Percentiles rank a stretch among this genome's conserved stretches.
These are phyloP conservation scores for Salvia splendens DNA, from an alignment of 257 asterid species.

Conservation along the genomic window DNA sequence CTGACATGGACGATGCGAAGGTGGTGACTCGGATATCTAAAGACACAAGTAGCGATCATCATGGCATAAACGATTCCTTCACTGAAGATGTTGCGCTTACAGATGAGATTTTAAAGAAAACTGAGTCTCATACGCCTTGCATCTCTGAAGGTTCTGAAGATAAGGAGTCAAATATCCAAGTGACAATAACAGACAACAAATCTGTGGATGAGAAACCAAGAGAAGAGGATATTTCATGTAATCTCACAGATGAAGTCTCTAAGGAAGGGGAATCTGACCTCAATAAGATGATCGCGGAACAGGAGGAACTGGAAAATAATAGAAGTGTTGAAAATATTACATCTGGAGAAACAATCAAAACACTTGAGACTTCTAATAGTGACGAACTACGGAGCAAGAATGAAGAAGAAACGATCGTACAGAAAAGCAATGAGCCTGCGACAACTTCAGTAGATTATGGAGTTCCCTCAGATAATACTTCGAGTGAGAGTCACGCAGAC, in stretches of 20 bases:
- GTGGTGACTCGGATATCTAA: constrained; percentile 16
- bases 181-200: not conserved
- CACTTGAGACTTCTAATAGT: not conserved
- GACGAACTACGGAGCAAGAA: constrained; percentile 4
- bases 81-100: not conserved
- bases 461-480: constrained; percentile 4
- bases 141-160: not conserved
- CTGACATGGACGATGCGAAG: not conserved
- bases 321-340: too few relatives aligned
- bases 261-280: constrained; percentile 4
- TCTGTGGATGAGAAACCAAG: constrained; percentile 9
- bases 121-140: not conserved
- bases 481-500: constrained; percentile 23
- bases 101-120: constrained; percentile 4
- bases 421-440: not conserved
- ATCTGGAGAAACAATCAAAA: not conserved
- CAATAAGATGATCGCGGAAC: not conserved
- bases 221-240: constrained; percentile 18
- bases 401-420: constrained; percentile 16
- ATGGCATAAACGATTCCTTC: not conserved
- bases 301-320: too few relatives aligned
- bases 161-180: constrained; percentile 18
- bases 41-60: constrained; percentile 14
- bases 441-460: constrained; percentile 24
- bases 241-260: constrained; percentile 22